These are phyloP conservation scores for Lactuca saligna DNA, from an alignment of 129 eudicot genomes.

Conservation along the genomic window DNA sequence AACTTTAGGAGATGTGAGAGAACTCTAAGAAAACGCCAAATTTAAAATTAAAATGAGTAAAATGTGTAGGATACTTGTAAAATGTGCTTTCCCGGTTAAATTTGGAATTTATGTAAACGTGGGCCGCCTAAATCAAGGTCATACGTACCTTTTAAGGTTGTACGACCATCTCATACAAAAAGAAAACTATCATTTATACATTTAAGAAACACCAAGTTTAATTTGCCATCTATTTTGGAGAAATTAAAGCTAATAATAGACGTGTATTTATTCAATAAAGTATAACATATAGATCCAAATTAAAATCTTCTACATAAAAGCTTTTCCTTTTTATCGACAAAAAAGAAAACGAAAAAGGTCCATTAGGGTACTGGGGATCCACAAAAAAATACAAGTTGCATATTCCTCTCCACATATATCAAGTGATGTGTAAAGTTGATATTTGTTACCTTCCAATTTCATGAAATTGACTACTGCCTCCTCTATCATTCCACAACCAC, in stretches of 20 bases:
- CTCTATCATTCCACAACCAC: slow-evolving; percentile 5
- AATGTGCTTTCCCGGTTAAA: too few relatives aligned
- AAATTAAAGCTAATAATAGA: not conserved
- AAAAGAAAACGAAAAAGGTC: not conserved
- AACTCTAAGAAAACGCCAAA: too few relatives aligned
- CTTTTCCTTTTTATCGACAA: not conserved
- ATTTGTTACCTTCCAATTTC: slow-evolving; percentile 40
- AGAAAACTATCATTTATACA: too few relatives aligned
- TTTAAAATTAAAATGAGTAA: too few relatives aligned
- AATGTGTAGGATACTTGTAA: too few relatives aligned
- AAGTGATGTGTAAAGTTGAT: slow-evolving; percentile 35
- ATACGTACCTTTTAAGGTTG: not conserved
- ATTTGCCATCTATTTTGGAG: not conserved
- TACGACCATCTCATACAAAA: not conserved
- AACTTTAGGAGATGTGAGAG: not conserved
- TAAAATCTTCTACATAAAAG: not conserved
- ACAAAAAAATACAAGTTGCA: slow-evolving; percentile 24
- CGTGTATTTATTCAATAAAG: not conserved
- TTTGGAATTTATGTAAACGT: not conserved
- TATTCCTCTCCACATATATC: slow-evolving; percentile 28
- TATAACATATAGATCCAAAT: too few relatives aligned
- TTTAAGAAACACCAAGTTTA: not conserved
- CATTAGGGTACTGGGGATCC: slow-evolving; percentile 13
- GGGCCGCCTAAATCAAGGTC: not conserved
- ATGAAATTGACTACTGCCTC: slow-evolving; percentile 23